Evolutionary conservation across 2,329 filamentous ascomycete genomes (phyloP).

Genomic region (Cladosporium halotolerans): DNA sequence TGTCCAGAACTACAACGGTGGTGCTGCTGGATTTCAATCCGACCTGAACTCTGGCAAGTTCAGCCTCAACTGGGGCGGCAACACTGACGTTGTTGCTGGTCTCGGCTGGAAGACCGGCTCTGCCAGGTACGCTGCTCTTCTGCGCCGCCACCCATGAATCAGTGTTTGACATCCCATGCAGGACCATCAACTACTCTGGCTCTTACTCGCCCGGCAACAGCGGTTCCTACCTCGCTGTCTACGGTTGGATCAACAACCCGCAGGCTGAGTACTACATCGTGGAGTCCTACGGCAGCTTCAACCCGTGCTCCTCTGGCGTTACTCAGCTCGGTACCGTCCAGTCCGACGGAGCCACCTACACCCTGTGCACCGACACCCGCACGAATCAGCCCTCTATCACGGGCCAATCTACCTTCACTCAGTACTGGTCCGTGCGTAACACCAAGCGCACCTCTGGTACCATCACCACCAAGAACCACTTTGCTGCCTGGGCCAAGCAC

Average conservation of each 20-base stretch:
- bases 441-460: slow-evolving; percentile 26
- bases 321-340: slow-evolving; percentile 29
- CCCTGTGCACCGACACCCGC: slow-evolving; percentile 33
- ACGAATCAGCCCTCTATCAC: slow-evolving; percentile 35
- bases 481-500: slow-evolving; percentile 15
- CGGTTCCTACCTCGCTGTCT: slow-evolving; percentile 46
- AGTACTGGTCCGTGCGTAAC: slow-evolving; percentile 38
- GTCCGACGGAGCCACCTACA: slow-evolving; percentile 34
- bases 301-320: slow-evolving; percentile 21
- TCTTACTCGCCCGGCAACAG: slow-evolving; percentile 38
- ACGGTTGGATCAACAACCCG: slow-evolving; percentile 50
- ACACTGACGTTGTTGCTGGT: slow-evolving; percentile 19
- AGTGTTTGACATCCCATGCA: neutral
- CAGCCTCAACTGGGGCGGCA: slow-evolving; percentile 15
- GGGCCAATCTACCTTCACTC: slow-evolving; percentile 36
- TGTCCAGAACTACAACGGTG: slow-evolving; percentile 17
- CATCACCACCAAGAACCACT: slow-evolving; percentile 18
- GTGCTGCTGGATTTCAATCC: slow-evolving; percentile 13
- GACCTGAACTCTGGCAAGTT: slow-evolving; percentile 15
- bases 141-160: no score
- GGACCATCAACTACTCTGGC: slow-evolving; percentile 27
- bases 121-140: slow-evolving; percentile 12
- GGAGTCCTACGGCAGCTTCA: slow-evolving; percentile 46
- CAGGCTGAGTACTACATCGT: slow-evolving; percentile 50
- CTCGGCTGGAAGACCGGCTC: slow-evolving; percentile 18